Conservation (phyloP, 2,329 filamentous ascomycete genomes). For the Aspergillus nomiae region DNA sequence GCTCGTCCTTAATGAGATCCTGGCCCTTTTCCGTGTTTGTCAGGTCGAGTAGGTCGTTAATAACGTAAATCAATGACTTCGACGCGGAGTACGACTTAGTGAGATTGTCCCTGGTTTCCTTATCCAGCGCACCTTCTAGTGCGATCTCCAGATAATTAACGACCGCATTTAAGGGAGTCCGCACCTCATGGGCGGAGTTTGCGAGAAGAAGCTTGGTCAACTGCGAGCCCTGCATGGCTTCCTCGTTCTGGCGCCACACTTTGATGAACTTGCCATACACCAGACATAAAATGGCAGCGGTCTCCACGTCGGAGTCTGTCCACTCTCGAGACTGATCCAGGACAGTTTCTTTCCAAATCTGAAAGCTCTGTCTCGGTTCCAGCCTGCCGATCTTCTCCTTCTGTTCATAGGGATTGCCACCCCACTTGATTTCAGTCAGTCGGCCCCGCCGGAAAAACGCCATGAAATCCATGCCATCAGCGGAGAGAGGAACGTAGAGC, state of each 20-base stretch:
- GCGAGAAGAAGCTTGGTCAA: conserved; percentile 77
- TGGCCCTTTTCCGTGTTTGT: conserved; percentile 86
- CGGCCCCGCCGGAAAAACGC: conserved; percentile 82
- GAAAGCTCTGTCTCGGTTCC: conserved; percentile 80
- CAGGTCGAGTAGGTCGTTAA: conserved; percentile 86
- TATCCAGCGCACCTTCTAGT: conserved; percentile 75
- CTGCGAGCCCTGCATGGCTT: conserved; percentile 77
- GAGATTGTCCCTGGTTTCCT: conserved; percentile 82
- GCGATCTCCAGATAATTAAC: conserved; percentile 95
- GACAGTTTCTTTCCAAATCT: conserved; percentile 78
- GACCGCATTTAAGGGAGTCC: conserved; percentile 87
- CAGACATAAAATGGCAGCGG: conserved; percentile 80
- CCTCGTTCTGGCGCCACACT: conserved; percentile 90
- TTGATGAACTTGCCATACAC: conserved; percentile 91
- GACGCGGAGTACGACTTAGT: conserved; percentile 85
- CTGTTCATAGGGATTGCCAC: conserved; percentile 61
- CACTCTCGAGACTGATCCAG: conserved; percentile 82
- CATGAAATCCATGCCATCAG: conserved; percentile 79
- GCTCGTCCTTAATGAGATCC: conserved; percentile 75
- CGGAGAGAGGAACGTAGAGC: conserved; percentile 77
- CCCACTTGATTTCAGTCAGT: conserved; percentile 79
- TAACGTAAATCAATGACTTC: conserved; percentile 89
- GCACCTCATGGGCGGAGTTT: conserved; percentile 89
- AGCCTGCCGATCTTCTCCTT: conserved; percentile 73
- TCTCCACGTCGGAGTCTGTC: conserved; percentile 87